Percentiles rank a stretch among this genome's conserved stretches.
Conservation (phyloP, 2,329 filamentous ascomycete species). For the Fusarium tupiense region DNA sequence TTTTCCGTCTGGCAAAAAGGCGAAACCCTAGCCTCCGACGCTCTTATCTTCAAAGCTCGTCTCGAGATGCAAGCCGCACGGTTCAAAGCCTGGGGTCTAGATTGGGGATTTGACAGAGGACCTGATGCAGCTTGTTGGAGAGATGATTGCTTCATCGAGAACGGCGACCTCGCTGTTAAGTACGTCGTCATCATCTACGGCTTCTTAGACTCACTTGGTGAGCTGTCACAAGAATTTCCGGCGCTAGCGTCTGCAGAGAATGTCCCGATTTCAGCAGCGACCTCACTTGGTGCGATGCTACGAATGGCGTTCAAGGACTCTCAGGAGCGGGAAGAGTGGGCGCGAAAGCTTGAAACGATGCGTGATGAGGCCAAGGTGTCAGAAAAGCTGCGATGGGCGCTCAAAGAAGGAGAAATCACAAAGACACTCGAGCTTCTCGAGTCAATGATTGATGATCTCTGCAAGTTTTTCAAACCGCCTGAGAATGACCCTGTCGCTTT, state of each 20-base stretch:
- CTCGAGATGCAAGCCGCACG: neutral
- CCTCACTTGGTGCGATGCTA: neutral
- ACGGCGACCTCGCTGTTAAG: fast-evolving
- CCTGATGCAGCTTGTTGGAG: neutral
- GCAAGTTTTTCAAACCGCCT: neutral
- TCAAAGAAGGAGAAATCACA: neutral
- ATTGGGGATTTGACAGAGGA: neutral
- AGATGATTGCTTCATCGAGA: neutral
- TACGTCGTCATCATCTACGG: neutral
- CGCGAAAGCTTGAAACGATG: neutral
- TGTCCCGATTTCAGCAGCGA: neutral
- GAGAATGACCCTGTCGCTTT: neutral
- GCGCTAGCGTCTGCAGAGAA: neutral
- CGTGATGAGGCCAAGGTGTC: neutral
- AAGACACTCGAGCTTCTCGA: neutral
- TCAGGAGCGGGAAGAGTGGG: neutral
- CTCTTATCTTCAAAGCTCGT: neutral
- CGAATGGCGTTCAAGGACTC: neutral
- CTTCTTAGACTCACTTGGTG: neutral
- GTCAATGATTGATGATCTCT: neutral
- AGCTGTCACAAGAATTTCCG: neutral
- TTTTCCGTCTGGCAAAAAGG: neutral
- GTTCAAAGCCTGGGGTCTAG: neutral
- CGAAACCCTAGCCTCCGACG: fast-evolving
- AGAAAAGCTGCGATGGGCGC: neutral